phyloP scores from a whole-genome alignment of 208 protist genomes.

The Angomonas deanei region DNA sequence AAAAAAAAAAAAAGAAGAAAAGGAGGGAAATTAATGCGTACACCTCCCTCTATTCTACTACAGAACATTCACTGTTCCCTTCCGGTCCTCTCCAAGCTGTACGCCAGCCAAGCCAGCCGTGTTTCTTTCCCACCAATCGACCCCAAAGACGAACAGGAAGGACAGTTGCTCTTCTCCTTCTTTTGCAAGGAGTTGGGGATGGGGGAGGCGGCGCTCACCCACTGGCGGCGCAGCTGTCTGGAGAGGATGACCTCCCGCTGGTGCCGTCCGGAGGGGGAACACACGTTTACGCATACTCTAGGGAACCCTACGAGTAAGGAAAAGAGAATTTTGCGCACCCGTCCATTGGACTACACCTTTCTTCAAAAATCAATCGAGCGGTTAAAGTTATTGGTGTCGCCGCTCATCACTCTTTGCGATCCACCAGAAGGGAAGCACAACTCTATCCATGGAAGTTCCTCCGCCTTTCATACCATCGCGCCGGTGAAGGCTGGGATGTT shows the following conservation, averaged over 20 bases:
- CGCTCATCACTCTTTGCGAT: constrained; percentile 51
- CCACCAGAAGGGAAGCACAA: constrained; percentile 13
- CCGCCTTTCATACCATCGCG: constrained; percentile 55
- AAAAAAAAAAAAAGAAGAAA: too few relatives aligned
- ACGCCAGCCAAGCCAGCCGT: neutral
- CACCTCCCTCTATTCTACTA: constrained; percentile 35
- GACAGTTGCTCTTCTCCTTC: constrained; percentile 39
- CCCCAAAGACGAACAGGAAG: constrained; percentile 25
- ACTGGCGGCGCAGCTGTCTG: constrained; percentile 34
- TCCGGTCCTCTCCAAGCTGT: constrained; percentile 41
- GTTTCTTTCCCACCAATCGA: constrained; percentile 17
- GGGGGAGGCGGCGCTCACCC: constrained; percentile 27
- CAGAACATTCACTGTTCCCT: constrained; percentile 55
- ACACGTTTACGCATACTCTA: too few relatives aligned
- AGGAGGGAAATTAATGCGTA: too few relatives aligned
- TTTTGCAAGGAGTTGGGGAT: constrained; percentile 70
- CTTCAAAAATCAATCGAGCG: constrained; percentile 29
- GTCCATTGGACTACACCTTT: constrained; percentile 46
- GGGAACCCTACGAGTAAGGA: too few relatives aligned
- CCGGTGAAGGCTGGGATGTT: constrained; percentile 69
- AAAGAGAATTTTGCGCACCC: too few relatives aligned
- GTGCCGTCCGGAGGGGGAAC: neutral
- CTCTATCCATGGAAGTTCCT: constrained; percentile 20
- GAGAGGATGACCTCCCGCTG: neutral
- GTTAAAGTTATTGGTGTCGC: constrained; percentile 49